These are phyloP conservation scores for Chlamydomonas asymmetrica DNA, from an alignment of 139 green algal species.

Conservation along the genomic window DNA sequence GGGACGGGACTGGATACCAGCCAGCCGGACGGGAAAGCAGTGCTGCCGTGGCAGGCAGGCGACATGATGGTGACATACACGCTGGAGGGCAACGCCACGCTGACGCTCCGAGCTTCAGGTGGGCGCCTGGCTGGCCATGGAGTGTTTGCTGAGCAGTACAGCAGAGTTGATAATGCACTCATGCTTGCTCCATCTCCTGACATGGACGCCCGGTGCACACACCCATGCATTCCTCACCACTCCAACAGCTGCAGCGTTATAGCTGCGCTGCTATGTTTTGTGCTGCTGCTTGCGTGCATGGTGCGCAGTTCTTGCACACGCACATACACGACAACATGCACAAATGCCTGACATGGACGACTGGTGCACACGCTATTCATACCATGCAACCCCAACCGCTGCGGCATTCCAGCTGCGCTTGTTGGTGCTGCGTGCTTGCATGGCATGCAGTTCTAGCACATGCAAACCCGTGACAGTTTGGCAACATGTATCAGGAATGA, in stretches of 20 bases:
- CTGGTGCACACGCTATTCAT: too few relatives aligned
- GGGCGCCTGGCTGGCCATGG: neutral
- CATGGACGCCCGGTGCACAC: neutral
- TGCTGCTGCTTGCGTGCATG: too few relatives aligned
- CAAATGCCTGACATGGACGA: neutral
- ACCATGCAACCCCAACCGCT: too few relatives aligned
- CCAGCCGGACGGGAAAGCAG: conserved; percentile 39
- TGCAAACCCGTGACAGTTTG: too few relatives aligned
- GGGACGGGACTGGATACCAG: conserved; percentile 68
- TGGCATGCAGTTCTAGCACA: too few relatives aligned
- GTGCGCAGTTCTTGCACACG: neutral
- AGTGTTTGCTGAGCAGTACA: too few relatives aligned
- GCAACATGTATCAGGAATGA: too few relatives aligned
- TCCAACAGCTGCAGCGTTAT: neutral
- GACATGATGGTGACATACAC: conserved; percentile 78
- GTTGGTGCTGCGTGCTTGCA: too few relatives aligned
- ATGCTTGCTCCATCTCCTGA: neutral
- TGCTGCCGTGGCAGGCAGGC: conserved; percentile 63
- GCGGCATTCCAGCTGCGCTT: too few relatives aligned
- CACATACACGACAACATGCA: too few relatives aligned
- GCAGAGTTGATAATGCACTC: neutral
- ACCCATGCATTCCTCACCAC: neutral
- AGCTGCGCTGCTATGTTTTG: neutral
- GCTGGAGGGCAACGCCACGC: conserved; percentile 41
- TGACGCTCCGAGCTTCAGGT: conserved; percentile 65